Evolutionary conservation across 2,329 filamentous ascomycete genomes (phyloP).

Genomic region (Hawksworthiomyces lignivorus): DNA sequence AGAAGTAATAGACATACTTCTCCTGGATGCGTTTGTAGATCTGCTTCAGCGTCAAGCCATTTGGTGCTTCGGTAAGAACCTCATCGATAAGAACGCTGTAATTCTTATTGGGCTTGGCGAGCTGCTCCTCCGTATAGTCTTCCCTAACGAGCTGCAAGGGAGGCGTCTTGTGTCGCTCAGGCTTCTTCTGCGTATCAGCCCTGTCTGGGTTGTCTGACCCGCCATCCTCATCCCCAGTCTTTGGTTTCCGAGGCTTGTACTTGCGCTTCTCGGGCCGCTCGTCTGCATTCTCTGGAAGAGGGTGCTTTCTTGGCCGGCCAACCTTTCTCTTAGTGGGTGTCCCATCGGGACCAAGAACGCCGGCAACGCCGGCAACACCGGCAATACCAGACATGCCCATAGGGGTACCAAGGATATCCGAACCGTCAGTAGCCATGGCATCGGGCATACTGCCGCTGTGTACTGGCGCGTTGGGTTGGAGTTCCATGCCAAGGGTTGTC

Average conservation of each 20-base stretch:
- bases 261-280: conserved; percentile 56
- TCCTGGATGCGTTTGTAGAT: conserved; percentile 55
- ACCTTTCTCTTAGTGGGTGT: conserved; percentile 56
- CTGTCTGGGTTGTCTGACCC: conserved; percentile 22
- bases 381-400: conserved; percentile 4
- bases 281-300: conserved; percentile 46
- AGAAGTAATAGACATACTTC: conserved; percentile 53
- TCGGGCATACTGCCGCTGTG: too few species aligned
- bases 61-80: conserved; percentile 44
- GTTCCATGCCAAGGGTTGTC: too few species aligned
- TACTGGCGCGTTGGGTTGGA: too few species aligned
- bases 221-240: conserved; percentile 40
- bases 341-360: conserved; percentile 30
- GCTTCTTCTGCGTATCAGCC: conserved; percentile 49
- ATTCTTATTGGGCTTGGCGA: conserved; percentile 55
- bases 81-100: conserved; percentile 55
- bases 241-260: conserved; percentile 51
- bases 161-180: conserved; percentile 57
- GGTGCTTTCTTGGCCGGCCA: conserved; percentile 57
- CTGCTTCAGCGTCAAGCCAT: conserved; percentile 51
- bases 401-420: too few species aligned
- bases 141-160: conserved; percentile 47
- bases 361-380: conserved; percentile 42
- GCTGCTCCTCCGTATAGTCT: conserved; percentile 50
- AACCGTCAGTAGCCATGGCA: too few species aligned